Conservation (phyloP, 208 protist genomes). For the Acanthamoeba healyi region DNA sequence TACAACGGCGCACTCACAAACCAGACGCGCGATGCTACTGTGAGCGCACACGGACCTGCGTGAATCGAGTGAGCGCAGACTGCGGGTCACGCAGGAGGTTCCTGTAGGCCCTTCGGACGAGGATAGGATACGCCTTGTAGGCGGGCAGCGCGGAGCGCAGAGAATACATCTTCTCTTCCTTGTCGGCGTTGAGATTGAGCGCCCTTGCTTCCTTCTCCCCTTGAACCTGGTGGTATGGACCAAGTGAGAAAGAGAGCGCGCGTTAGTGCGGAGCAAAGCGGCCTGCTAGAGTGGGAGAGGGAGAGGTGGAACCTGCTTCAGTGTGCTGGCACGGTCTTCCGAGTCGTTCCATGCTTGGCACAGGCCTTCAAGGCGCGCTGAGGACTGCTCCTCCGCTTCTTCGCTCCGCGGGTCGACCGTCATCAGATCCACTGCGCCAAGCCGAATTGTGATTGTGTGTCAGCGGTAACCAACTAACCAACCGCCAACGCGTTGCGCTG, state of each 20-base stretch:
- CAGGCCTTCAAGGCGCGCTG: not conserved
- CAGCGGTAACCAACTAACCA: no score
- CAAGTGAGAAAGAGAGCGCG: no score
- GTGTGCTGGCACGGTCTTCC: not conserved
- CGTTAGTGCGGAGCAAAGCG: not conserved
- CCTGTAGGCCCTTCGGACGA: constrained; percentile 38
- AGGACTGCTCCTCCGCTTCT: not conserved
- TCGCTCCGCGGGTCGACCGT: constrained; percentile 21
- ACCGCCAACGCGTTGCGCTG: no score
- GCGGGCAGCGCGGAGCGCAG: constrained; percentile 25
- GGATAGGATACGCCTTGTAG: constrained; percentile 51
- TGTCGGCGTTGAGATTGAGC: constrained; percentile 21
- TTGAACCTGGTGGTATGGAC: not conserved
- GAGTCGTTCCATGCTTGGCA: not conserved
- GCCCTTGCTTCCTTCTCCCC: not conserved
- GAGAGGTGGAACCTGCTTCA: not conserved
- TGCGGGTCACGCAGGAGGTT: constrained; percentile 66
- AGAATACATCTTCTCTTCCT: constrained; percentile 27
- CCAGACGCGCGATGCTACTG: not conserved
- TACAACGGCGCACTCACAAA: not conserved
- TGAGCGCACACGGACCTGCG: not conserved
- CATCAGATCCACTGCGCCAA: constrained; percentile 53
- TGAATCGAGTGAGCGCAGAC: constrained; percentile 70
- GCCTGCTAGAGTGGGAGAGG: not conserved
- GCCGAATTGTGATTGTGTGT: no score